A percentile compares a stretch with the other conserved stretches of the same genome.
Evolutionary conservation across 2,329 filamentous ascomycete species (phyloP).

Genomic region (Diaporthe longicolla): DNA sequence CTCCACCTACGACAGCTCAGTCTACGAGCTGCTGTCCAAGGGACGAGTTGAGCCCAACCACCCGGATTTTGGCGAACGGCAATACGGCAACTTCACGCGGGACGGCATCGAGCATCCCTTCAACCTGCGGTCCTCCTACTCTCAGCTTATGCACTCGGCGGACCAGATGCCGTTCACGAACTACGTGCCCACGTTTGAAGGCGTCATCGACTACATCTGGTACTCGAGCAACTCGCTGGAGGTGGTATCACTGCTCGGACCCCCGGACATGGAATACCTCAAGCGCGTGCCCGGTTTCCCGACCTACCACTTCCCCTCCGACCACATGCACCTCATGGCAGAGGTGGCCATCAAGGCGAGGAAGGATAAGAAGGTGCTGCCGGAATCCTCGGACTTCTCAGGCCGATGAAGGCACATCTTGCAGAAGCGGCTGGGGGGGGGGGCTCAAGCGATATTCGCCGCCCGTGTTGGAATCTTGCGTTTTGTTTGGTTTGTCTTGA

Average conservation of each 20-base stretch:
- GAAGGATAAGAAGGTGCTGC: constrained; percentile 81
- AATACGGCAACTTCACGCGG: constrained; percentile 93
- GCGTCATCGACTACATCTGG: constrained; percentile 97
- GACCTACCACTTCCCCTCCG: constrained; percentile 93
- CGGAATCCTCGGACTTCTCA: constrained; percentile 70
- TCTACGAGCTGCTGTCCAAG: constrained; percentile 89
- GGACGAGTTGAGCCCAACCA: constrained; percentile 85
- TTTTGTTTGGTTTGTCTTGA: constrained; percentile 42
- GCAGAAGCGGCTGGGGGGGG: constrained; percentile 19
- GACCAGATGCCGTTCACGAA: constrained; percentile 95
- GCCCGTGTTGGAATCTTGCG: constrained; percentile 39
- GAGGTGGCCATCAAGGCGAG: constrained; percentile 91
- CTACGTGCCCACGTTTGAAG: constrained; percentile 93
- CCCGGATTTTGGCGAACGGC: constrained; percentile 81
- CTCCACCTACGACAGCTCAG: constrained; percentile 86
- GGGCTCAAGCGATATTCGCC: neutral
- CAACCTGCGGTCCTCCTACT: constrained; percentile 91
- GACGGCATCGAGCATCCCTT: constrained; percentile 96
- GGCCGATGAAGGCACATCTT: constrained; percentile 43
- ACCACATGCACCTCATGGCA: constrained; percentile 90
- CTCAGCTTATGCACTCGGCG: constrained; percentile 82
- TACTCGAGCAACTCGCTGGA: constrained; percentile 93
- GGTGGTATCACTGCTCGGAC: constrained; percentile 85
- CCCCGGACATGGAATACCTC: constrained; percentile 88
- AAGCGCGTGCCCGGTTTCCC: constrained; percentile 91